Percentiles rank a stretch among this genome's conserved stretches.
These are phyloP conservation scores for Tricholoma hemisulphureum DNA, from an alignment of 768 basidiomycete species.

Conservation along the genomic window DNA sequence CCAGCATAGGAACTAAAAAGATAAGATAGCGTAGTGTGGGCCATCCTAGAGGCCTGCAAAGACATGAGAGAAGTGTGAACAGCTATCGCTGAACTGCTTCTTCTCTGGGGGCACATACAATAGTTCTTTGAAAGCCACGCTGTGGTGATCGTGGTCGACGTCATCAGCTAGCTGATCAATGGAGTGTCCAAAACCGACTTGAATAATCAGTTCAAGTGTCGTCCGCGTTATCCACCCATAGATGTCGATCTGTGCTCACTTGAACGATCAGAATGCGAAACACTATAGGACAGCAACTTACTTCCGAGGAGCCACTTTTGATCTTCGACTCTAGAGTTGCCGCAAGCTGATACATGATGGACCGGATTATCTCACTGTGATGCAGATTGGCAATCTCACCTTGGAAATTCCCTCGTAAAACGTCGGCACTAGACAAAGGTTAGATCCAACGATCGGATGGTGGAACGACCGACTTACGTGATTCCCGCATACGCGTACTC, in stretches of 20 bases:
- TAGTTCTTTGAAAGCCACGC: constrained; percentile 25
- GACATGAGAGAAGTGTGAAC: too few species aligned
- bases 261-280: neutral
- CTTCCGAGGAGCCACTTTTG: constrained; percentile 12
- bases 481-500: constrained; percentile 31
- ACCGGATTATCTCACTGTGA: neutral
- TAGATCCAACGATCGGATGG: neutral
- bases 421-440: constrained; percentile 10
- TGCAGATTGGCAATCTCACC: constrained; percentile 2
- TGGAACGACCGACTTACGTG: constrained; percentile 11
- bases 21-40: too few species aligned
- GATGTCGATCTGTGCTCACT: constrained; percentile 23
- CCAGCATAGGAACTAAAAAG: constrained; percentile 27
- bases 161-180: constrained; percentile 29
- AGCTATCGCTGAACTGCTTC: too few species aligned
- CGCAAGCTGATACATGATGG: constrained; percentile 7
- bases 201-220: constrained; percentile 31
- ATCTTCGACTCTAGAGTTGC: constrained; percentile 9
- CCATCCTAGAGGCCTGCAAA: too few species aligned
- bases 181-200: constrained; percentile 30
- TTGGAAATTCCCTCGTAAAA: constrained; percentile 19
- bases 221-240: constrained; percentile 29
- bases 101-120: constrained; percentile 22
- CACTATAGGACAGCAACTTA: neutral
- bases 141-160: constrained; percentile 25